Base-by-base conservation (phyloP, 2,329 filamentous ascomycete species). In the Graphilbum sp. region DNA sequence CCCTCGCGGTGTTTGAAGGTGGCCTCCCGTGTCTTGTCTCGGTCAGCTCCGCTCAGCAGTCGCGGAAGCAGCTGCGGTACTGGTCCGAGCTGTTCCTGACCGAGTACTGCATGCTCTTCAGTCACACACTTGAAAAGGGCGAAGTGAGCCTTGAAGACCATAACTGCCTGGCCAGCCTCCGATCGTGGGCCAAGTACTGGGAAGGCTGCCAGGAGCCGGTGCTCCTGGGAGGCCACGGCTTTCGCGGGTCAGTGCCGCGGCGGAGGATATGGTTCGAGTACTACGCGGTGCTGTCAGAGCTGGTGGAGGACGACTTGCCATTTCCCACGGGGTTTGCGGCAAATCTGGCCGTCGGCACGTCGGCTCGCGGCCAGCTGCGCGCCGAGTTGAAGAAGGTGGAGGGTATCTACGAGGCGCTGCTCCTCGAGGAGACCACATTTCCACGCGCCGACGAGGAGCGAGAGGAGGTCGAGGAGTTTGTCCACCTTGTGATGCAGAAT, bases 211-310 rank as follows among this genome's bases (percentile, higher is more conserved):
- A 48, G 54, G 53, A 58, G 1, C 54, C 62, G 3, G 58, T 63
- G 2, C 56, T 66, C 5, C 56, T 61, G 0, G 72, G 71, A 27
- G 72, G 74, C 6, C 62, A 64, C 40, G 70, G 70, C n/a, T 68
- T 72, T 48, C 64, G 66, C 43, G 69, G 72, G 17, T 63, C 69
- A 10, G 66, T 77, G 16, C 67, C 72, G 23, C 64, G 79, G 45
- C 67, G 80, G 44, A 62, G 73, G 31, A 75, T 93, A 33, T 95
- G 87, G 87, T 76, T 72, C 49, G 74, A 83, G 44, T 95, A 95
- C 55, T 94, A 94, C 53, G 61, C 73, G 33, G 73, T 80, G 1
- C 61, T 95, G 16, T 92, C 86, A 2, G 66, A 65, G n/a, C 72
- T 93, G 27, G 57, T 95, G 7, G 76, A 79, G 48, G 60, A 73